phyloP scores from a whole-genome alignment of 2,329 filamentous ascomycete genomes.

The Thielaviopsis punctulata region DNA sequence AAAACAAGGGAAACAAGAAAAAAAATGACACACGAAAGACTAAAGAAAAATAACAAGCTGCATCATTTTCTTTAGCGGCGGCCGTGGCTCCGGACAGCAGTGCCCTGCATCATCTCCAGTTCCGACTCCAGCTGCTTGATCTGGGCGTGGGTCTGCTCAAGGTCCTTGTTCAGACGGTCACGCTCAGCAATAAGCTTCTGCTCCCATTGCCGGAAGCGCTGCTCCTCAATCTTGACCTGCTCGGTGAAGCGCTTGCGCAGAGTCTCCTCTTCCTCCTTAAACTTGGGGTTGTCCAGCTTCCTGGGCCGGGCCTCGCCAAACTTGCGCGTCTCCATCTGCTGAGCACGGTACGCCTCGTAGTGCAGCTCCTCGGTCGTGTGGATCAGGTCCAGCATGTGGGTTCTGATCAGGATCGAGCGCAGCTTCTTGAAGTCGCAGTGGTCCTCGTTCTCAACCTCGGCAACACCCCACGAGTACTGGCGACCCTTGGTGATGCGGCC shows the following conservation, averaged over 20 bases:
- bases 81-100: conserved; percentile 75
- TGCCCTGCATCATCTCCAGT: conserved; percentile 85
- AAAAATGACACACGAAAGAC: not conserved
- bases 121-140: conserved; percentile 87
- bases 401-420: conserved; percentile 93
- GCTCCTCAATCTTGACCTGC: conserved; percentile 99
- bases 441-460: conserved; percentile 98
- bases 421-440: conserved; percentile 99
- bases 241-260: conserved; percentile 98
- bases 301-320: conserved; percentile 93
- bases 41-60: conserved; percentile 3
- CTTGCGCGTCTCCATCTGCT: conserved; percentile 99
- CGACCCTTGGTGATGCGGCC: conserved; percentile 96
- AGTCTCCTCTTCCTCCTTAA: conserved; percentile 99
- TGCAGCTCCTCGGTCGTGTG: conserved; percentile 98
- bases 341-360: conserved; percentile 97
- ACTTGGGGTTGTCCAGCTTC: conserved; percentile 99
- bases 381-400: conserved; percentile 98
- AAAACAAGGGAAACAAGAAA: conserved; percentile 1
- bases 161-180: conserved; percentile 98
- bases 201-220: conserved; percentile 98
- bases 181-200: conserved; percentile 99
- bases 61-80: conserved; percentile 47
- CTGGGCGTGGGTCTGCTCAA: conserved; percentile 89
- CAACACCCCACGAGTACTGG: conserved; percentile 98